A percentile compares a stretch with the other conserved stretches of the same genome.
Conservation (phyloP, 176 grass and related monocot genomes). For the Zea mays region DNA sequence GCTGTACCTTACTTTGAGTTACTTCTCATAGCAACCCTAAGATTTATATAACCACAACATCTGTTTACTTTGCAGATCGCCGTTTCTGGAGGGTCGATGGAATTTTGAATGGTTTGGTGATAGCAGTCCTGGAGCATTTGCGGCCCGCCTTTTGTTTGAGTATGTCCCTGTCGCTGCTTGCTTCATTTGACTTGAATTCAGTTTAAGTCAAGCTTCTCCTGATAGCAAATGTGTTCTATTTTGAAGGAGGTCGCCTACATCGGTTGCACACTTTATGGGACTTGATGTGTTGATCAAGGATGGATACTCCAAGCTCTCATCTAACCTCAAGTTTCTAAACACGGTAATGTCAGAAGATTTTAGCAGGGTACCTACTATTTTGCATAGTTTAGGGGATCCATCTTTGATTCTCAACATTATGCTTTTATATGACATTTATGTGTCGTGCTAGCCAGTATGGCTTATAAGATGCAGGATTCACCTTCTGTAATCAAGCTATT, state of each 20-base stretch:
- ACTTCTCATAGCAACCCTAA: too few species aligned
- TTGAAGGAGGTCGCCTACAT: conserved; percentile 83
- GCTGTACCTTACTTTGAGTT: background rate
- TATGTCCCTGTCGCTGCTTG: conserved; percentile 52
- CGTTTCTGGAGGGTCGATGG: conserved; percentile 93
- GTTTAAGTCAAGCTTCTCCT: conserved; percentile 16
- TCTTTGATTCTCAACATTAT: background rate
- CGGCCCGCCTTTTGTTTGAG: conserved; percentile 76
- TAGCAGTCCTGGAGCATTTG: conserved; percentile 79
- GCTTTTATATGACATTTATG: conserved; percentile 2
- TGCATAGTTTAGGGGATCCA: conserved; percentile 40
- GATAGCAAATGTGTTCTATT: conserved; percentile 22
- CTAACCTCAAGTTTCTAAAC: conserved; percentile 82
- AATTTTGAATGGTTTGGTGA: conserved; percentile 95
- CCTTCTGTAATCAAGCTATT: background rate
- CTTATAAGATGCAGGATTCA: background rate
- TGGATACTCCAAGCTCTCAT: conserved; percentile 84
- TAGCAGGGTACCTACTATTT: conserved; percentile 45
- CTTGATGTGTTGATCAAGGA: conserved; percentile 88
- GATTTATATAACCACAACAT: background rate
- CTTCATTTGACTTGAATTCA: background rate
- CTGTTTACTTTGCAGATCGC: conserved; percentile 59
- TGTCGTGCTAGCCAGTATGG: background rate
- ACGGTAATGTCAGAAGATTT: conserved; percentile 56
- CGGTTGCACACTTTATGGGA: conserved; percentile 75